Conservation (phyloP, 1,284 basidiomycete genomes). For the Trichosporon ovoides region DNA sequence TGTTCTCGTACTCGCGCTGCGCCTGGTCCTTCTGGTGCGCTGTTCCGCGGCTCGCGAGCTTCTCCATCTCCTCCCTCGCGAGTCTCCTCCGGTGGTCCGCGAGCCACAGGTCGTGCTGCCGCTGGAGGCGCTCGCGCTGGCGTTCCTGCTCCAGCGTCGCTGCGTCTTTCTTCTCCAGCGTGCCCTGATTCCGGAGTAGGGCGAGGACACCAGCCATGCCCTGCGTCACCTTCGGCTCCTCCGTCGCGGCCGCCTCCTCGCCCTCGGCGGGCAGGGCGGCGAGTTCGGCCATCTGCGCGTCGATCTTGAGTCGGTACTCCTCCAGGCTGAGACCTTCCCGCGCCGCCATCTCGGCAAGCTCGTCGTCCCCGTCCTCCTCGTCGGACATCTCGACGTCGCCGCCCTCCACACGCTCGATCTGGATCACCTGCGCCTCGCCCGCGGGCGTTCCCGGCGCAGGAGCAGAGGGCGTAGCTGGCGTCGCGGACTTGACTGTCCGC, state of each 20-base stretch:
- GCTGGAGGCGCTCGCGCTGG: slow-evolving; percentile 58
- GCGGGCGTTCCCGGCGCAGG: neutral
- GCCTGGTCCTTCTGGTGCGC: slow-evolving; percentile 75
- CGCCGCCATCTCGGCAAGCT: slow-evolving; percentile 47
- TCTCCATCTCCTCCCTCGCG: slow-evolving; percentile 73
- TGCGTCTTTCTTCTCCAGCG: slow-evolving; percentile 61
- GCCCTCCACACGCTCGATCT: slow-evolving; percentile 49
- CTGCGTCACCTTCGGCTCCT: slow-evolving; percentile 65
- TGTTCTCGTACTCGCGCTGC: slow-evolving; percentile 89
- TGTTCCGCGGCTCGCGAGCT: slow-evolving; percentile 63
- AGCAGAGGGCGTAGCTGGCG: slow-evolving; percentile 22
- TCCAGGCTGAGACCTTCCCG: slow-evolving; percentile 47
- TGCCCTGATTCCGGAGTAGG: slow-evolving; percentile 86
- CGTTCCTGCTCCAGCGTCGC: slow-evolving; percentile 57
- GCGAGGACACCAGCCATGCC: slow-evolving; percentile 85
- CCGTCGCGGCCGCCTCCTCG: slow-evolving; percentile 50
- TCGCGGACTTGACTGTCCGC: slow-evolving; percentile 38
- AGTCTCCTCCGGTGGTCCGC: slow-evolving; percentile 72
- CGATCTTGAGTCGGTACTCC: slow-evolving; percentile 47
- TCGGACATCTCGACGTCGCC: slow-evolving; percentile 57
- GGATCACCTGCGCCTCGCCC: slow-evolving; percentile 50
- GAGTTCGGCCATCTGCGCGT: slow-evolving; percentile 53
- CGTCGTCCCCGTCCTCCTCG: slow-evolving; percentile 68
- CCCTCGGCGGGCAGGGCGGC: slow-evolving; percentile 46
- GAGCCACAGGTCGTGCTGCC: slow-evolving; percentile 84